A percentile compares a stretch with the other conserved stretches of the same genome.
Evolutionary conservation across 306 rosid species (phyloP).

Genomic region (Comarum palustre): DNA sequence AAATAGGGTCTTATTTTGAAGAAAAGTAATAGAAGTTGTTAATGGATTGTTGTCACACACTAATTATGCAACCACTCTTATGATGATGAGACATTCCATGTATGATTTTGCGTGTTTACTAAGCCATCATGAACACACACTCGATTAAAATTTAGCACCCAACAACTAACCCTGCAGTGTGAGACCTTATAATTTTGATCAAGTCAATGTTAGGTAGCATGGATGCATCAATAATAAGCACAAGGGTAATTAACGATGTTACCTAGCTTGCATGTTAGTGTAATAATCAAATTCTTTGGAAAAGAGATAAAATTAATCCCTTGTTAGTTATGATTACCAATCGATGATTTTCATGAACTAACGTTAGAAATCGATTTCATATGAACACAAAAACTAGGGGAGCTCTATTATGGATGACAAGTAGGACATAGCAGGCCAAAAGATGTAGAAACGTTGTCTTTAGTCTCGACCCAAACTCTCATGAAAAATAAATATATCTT

Average conservation of each 20-base stretch:
- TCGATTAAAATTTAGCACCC: not conserved
- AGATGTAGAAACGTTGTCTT: slow-evolving; percentile 1
- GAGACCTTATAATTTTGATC: not conserved
- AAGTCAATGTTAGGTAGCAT: slow-evolving; percentile 13
- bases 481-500: not conserved
- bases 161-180: not conserved
- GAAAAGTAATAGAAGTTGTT: slow-evolving; percentile 22
- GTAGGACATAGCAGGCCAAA: slow-evolving; percentile 12
- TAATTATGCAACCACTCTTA: slow-evolving; percentile 20
- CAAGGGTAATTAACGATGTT: not conserved
- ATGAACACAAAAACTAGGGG: not conserved
- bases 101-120: not conserved
- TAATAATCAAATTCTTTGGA: not conserved
- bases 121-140: not conserved
- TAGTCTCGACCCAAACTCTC: not conserved
- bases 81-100: slow-evolving; percentile 3
- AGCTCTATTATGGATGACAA: not conserved
- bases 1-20: not conserved
- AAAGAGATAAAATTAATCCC: not conserved
- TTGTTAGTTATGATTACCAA: not conserved
- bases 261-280: not conserved
- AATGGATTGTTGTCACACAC: slow-evolving; percentile 22
- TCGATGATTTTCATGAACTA: not conserved
- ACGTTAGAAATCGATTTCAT: no score
- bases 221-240: not conserved